These are phyloP conservation scores for Fagopyrum homotropicum DNA, from an alignment of 148 eudicot genomes.

Conservation along the genomic window DNA sequence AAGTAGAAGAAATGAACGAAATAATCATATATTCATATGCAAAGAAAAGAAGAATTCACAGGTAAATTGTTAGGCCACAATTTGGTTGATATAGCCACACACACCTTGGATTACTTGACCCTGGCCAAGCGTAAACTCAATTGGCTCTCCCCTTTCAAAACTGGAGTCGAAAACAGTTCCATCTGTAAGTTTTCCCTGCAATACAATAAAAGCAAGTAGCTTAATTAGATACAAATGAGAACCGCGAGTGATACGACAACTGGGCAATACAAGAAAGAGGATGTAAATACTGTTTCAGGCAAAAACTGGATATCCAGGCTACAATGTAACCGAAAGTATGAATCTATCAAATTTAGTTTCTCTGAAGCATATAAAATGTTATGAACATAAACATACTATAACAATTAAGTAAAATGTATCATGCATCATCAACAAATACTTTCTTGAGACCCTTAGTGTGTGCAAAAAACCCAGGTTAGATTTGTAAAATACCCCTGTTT, in stretches of 20 bases:
- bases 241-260: not conserved
- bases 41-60: not conserved
- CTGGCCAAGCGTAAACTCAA: constrained; percentile 81
- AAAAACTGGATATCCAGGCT: not conserved
- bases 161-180: constrained; percentile 97
- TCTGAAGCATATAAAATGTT: not conserved
- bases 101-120: constrained; percentile 90
- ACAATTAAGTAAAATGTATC: not conserved
- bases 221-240: not conserved
- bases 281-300: not conserved
- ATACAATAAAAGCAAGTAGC: constrained; percentile 1
- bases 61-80: not conserved
- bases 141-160: constrained; percentile 92
- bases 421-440: not conserved
- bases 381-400: not conserved
- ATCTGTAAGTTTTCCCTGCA: constrained; percentile 95
- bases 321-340: not conserved
- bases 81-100: not conserved
- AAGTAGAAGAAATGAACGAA: not conserved
- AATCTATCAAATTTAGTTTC: not conserved
- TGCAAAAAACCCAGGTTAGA: not conserved
- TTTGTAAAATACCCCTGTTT: not conserved
- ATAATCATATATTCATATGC: not conserved
- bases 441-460: not conserved
- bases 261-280: not conserved